Base-by-base conservation (phyloP, 805 yeast species). In the Metschnikowia amazonensis region DNA sequence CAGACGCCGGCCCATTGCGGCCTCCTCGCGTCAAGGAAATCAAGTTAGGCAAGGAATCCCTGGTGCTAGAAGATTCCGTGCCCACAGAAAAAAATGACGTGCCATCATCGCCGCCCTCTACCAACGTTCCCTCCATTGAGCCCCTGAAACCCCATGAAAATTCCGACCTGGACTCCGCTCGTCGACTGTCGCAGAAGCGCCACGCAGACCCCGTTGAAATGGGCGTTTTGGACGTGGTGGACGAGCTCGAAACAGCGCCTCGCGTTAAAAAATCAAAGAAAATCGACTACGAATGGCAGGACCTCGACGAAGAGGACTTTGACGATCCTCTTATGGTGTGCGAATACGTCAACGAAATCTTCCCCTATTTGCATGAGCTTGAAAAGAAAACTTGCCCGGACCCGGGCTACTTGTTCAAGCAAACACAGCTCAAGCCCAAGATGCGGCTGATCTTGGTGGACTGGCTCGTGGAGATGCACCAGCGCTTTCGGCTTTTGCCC, bases 381-480 rank as follows among this genome's bases (percentile, higher is more conserved):
- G 96, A 89, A 67, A 65, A 75, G 36, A 75, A 78, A 58, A 87
- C 92, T 38, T 69, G 87, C 58, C 96, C 89, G 2, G 83, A 79
- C 52, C 65, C 84, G n/a, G 76, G 80, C 52, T 87, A 86, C 61
- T 65, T 86, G 30, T 72, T 68, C 50, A 75, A 80, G 64, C 86
- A 83, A 62, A 75, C 77, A 42, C 80, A 81, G 48, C 65, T 88
- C 55, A 80, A 84, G 57, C 95, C 96, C 46, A 79, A 81, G 50
- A 85, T 86, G 86, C 77, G 97, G 54, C 82, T 89, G 6, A 86
- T 89, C 43, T 69, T 89, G 47, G 88, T 89, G n/a, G 96, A 90
- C 66, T 89, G 97, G 97, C 73, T 89, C 54, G 88, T 88, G 9
- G 95, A 88, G 61, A 90, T 89, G 62, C 97, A 89, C 68, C 72